Conservation (phyloP, 257 asterid genomes). For the Fraxinus quadrangulata region DNA sequence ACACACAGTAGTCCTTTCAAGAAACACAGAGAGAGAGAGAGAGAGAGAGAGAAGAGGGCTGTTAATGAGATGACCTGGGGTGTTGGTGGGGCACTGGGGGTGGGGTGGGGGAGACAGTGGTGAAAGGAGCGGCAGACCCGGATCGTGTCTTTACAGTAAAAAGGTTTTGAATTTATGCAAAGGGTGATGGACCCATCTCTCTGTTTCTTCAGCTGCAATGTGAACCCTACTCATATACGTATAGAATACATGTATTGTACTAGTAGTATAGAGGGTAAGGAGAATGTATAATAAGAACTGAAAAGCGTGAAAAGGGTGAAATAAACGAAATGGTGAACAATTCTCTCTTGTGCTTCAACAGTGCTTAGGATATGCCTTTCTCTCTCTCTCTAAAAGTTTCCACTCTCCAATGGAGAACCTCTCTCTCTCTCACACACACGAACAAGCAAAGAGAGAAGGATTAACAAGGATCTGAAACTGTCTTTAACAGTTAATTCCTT, state of each 20-base stretch:
- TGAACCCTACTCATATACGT: conserved; percentile 9
- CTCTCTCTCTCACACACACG: conserved; percentile 22
- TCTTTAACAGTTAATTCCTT: not conserved
- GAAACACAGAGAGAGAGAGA: not conserved
- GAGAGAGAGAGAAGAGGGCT: conserved; percentile 2
- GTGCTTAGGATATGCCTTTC: conserved; percentile 29
- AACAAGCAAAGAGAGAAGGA: conserved; percentile 14
- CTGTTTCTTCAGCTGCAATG: conserved; percentile 21
- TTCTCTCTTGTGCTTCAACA: conserved; percentile 39
- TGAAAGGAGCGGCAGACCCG: conserved; percentile 85
- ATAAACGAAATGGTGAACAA: conserved; percentile 17
- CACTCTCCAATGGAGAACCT: not conserved
- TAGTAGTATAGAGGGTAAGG: not conserved
- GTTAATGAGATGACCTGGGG: not conserved
- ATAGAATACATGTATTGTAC: conserved; percentile 3
- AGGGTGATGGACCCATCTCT: conserved; percentile 55
- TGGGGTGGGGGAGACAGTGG: conserved; percentile 35
- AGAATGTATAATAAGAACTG: conserved; percentile 4
- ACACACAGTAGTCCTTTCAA: not conserved
- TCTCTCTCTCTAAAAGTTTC: conserved; percentile 26
- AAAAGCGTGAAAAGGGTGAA: conserved; percentile 31
- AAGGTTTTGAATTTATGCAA: conserved; percentile 51
- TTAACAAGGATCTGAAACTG: not conserved
- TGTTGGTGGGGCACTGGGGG: not conserved
- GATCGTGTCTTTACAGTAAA: conserved; percentile 69